Base-by-base conservation (phyloP, 1,284 basidiomycete species). In the Ceratobasidium sp. region DNA sequence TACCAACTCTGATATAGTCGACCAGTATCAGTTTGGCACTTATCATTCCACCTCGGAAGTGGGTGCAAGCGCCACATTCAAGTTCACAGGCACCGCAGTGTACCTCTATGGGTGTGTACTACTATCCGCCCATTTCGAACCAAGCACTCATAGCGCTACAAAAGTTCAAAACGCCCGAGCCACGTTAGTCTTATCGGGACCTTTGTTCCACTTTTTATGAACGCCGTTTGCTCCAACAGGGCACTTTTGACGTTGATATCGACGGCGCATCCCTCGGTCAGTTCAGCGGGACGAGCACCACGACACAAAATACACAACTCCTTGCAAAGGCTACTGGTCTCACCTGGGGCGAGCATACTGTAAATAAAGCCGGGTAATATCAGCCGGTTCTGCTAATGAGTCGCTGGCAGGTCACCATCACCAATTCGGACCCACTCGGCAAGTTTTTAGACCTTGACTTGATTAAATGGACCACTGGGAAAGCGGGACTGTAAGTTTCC, bases 1-100 rank as follows among this genome's bases (percentile, higher is more conserved):
- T 11, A 59, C 53, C 37, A 71, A 71, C 29, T 2, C 19, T 9
- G 66, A 71, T 14, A 71, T 71, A 34, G n/a, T 59, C 39, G 54
- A 48, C 27, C 53, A 71, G 19, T 71, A 71, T 39, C 58, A 39
- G 66, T n/a, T 59, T 1, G 56, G 56, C 29, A 71, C 66, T 2
- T 71, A 71, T 48, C 66, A 59, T 41, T 71, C 66, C 24, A 71
- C 66, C 24, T 58, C 53, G 53, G 31, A 58, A 71, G 53, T 53
- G 14, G 66, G 66, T 14, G 66, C 66, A 14, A 56, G 53, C 19
- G 66, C 66, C 2, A 43, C 54, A 13, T 71, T 71, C 66, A 71
- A 48, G 41, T 71, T 71, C 48, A 71, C 66, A 24, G 66, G 66
- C 39, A 71, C 39, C 3, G 53, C 66, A 14, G 66, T 71, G 2